Base-by-base conservation (phyloP, 2,329 filamentous ascomycete genomes). In the Xenoacremonium recifei region DNA sequence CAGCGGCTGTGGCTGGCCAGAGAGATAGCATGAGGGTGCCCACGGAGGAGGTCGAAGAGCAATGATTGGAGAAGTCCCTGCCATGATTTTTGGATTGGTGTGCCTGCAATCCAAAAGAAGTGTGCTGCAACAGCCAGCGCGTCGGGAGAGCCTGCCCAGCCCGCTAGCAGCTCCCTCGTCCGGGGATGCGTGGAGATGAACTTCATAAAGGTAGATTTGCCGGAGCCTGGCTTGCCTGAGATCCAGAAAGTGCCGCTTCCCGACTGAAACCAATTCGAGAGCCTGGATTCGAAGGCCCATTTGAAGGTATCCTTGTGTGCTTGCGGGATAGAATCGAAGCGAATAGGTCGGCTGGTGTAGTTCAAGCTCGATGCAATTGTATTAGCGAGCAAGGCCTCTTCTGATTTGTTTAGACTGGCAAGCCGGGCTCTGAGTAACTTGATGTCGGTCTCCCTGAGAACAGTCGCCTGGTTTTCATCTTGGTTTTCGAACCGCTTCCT, bases 161-260 rank as follows among this genome's bases (percentile, higher is more conserved):
- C 3, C 10, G 41, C 6, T 1, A 68, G 44, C 3, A 34, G 21
- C 1, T 47, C 4, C 0, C 16, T 15, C 0, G 62, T 65, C 0
- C 25, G 19, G 0, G 19, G 2, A 36, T 61, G 23, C 3, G 51
- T 37, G 19, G 25, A 44, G 6, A 70, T 39, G 31, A 58, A 64
- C 30, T 67, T 68, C 63, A 71, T 66, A 11, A 71, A 43, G 0
- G 67, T 71, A 1, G 68, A 71, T 40, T 72, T 72, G 0, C 68
- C 69, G 1, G 64, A 63, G 6, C 69, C 68, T 0, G 67, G 54
- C 33, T 71, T 70, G 2, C 70, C 69, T 6, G 53, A 54, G 9
- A 71, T 58, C 54, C 63, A 64, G 45, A 58, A 68, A 27, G 13
- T 27, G 23, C 23, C 23, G 13, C 9, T 9, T 27, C 23, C 23